Evolutionary conservation across 2,329 filamentous ascomycete species (phyloP), one percentile per base, ranked within the genome.

Genomic region (Paramyrothecium sp.): DNA sequence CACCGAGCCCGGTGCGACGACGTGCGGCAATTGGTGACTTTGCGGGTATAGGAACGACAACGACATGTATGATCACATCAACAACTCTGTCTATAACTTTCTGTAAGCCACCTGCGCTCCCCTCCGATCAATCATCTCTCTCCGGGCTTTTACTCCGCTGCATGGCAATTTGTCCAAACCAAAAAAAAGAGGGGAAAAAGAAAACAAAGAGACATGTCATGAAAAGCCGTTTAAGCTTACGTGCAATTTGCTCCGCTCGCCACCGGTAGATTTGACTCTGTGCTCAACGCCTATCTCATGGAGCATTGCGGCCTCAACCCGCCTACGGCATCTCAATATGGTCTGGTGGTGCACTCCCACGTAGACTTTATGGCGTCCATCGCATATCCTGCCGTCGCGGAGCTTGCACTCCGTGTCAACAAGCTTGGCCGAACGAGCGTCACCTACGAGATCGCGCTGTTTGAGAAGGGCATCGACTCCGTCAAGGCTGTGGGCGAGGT

Each of bases 51-150:
- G 91, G 91, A 88, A 86, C 71, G 92, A 97, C 74, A 96, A 96
- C 70, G 92, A 97, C 77, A 95, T 96, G 90, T 97, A 95, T 73
- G 83, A 91, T 59, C 94, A 98, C 71, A 86, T 96, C 81, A 97
- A 97, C 77, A 97, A 96, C 70, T 90, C 88, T 46, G 82, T 95
- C 55, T 97, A 97, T 74, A 90, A 90, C 66, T 89, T 90, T 60
- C 81, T 96, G 82, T 88, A 72, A 69, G 79, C 47, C 7, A 34
- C 63, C 16, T 41, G 34, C 46, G 11, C 12, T 22, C 30, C 34
- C 19, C 17, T 64, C 22, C 46, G 34, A 33, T 12, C 52, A n/a
- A 44, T 8, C 46, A 52, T 53, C 20, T 20, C 17, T 41, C 49
- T 46, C 60, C 55, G 46, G 51, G 41, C 33, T 47, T 17, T 30